Conservation (phyloP, 495 filamentous ascomycete genomes). For the Neurospora terricola region DNA sequence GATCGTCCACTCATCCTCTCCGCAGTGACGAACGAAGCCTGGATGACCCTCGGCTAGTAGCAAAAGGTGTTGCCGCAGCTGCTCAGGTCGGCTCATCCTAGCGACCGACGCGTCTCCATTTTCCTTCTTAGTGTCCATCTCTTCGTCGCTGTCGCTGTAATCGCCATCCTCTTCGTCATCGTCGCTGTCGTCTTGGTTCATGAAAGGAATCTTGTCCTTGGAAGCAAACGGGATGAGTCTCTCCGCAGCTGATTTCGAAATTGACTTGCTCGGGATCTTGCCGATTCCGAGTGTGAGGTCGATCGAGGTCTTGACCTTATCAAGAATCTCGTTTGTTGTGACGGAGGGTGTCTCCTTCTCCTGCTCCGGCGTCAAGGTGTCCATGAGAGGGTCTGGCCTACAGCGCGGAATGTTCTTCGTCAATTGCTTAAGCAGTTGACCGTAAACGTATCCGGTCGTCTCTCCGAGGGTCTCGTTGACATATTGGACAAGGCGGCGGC, state of each 20-base stretch:
- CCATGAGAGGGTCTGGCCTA: constrained; percentile 40
- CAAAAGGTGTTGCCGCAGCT: constrained; percentile 57
- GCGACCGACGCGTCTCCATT: constrained; percentile 25
- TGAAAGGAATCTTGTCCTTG: constrained; percentile 30
- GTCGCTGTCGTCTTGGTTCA: constrained; percentile 25
- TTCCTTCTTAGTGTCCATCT: constrained; percentile 21
- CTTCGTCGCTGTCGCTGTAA: constrained; percentile 25
- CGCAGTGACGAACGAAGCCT: constrained; percentile 53
- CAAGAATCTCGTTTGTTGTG: constrained; percentile 39
- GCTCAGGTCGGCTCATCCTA: constrained; percentile 48
- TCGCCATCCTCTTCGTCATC: constrained; percentile 34
- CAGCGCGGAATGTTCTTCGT: constrained; percentile 62
- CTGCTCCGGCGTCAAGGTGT: constrained; percentile 45
- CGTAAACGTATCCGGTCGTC: constrained; percentile 65
- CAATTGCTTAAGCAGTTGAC: constrained; percentile 54
- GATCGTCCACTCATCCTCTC: constrained; percentile 66
- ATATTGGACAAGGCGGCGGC: constrained; percentile 55
- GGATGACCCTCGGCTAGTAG: constrained; percentile 64
- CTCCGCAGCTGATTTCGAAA: constrained; percentile 32
- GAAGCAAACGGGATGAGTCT: constrained; percentile 27
- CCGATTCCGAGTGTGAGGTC: constrained; percentile 39
- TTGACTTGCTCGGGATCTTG: constrained; percentile 26
- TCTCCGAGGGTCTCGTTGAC: constrained; percentile 50
- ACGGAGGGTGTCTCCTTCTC: constrained; percentile 20
- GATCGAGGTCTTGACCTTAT: constrained; percentile 28